Conservation (phyloP, 176 grass and related monocot species). For the Lolium perenne region DNA sequence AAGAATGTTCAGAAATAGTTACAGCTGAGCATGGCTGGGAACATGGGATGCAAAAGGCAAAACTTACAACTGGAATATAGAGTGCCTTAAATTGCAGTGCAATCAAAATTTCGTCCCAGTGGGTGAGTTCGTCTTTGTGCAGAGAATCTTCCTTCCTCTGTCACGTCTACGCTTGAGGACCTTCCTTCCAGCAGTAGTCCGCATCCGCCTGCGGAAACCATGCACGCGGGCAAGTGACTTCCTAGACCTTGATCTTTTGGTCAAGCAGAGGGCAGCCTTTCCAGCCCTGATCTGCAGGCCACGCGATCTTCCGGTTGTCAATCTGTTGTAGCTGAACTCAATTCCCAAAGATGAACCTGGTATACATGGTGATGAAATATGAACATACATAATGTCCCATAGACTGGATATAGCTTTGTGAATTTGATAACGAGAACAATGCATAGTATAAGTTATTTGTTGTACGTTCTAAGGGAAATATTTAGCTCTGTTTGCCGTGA, state of each 20-base stretch:
- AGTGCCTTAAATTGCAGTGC: slow-evolving; percentile 3
- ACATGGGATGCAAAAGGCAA: slow-evolving; percentile 30
- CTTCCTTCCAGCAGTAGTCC: slow-evolving; percentile 62
- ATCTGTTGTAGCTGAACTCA: slow-evolving; percentile 67
- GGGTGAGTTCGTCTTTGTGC: slow-evolving; percentile 80
- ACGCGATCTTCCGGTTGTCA: slow-evolving; percentile 54
- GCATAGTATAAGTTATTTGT: not conserved
- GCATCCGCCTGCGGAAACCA: slow-evolving; percentile 82
- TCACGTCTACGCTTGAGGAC: slow-evolving; percentile 75
- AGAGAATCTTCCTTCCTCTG: slow-evolving; percentile 90
- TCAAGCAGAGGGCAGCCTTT: slow-evolving; percentile 79
- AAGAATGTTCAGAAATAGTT: slow-evolving; percentile 33
- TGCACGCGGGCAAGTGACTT: slow-evolving; percentile 88
- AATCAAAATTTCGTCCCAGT: slow-evolving; percentile 56
- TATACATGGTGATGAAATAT: slow-evolving; percentile 36
- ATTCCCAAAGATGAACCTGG: slow-evolving; percentile 69
- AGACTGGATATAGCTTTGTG: not conserved
- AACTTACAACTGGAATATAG: slow-evolving; percentile 41
- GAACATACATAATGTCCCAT: slow-evolving; percentile 9
- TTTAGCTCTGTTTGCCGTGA: not conserved
- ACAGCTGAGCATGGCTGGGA: slow-evolving; percentile 17
- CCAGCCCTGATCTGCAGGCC: slow-evolving; percentile 80
- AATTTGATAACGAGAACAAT: not conserved
- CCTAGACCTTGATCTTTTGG: slow-evolving; percentile 84
- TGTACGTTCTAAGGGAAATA: not conserved